A percentile compares a stretch with the other conserved stretches of the same genome.
These are phyloP conservation scores for Silybum marianum DNA, from an alignment of 129 eudicot species.

Conservation along the genomic window DNA sequence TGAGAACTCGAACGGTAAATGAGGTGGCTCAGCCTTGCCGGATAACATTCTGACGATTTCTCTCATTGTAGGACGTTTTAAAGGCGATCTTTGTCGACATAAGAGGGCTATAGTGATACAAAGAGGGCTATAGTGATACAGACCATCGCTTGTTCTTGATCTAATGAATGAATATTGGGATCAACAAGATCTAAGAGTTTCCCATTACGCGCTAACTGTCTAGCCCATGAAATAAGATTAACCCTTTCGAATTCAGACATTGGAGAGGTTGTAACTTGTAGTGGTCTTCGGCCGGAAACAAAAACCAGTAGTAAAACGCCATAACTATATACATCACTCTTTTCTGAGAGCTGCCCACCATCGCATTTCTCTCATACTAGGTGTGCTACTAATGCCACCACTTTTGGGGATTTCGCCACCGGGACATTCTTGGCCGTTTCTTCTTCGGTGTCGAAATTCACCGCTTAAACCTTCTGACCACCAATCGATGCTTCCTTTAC, in stretches of 20 bases:
- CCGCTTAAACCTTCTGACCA: constrained; percentile 90
- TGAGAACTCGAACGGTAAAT: constrained; percentile 90
- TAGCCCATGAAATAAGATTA: constrained; percentile 91
- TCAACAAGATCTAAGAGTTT: constrained; percentile 92
- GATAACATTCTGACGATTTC: constrained; percentile 84
- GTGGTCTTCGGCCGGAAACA: constrained; percentile 88
- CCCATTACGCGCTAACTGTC: constrained; percentile 82
- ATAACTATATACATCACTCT: constrained; percentile 85
- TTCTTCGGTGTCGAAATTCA: constrained; percentile 67
- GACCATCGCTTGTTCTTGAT: constrained; percentile 62
- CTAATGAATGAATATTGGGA: constrained; percentile 61
- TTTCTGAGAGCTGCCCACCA: constrained; percentile 77
- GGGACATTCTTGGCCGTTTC: constrained; percentile 79
- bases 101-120: constrained; percentile 77
- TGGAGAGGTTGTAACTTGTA: constrained; percentile 93
- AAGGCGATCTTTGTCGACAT: constrained; percentile 76
- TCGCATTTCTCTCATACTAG: constrained; percentile 96
- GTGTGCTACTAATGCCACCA: constrained; percentile 93
- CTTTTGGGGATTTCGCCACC: constrained; percentile 89
- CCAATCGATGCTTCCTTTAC: constrained; percentile 79
- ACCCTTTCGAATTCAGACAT: constrained; percentile 97
- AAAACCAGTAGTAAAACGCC: constrained; percentile 82
- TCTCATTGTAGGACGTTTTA: constrained; percentile 78
- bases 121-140: too few relatives aligned
- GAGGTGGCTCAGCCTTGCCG: too few relatives aligned